Percentiles rank a stretch among this genome's conserved stretches.
phyloP scores from a whole-genome alignment of 352 stramenopile genomes.

The Plasmopara viticola region DNA sequence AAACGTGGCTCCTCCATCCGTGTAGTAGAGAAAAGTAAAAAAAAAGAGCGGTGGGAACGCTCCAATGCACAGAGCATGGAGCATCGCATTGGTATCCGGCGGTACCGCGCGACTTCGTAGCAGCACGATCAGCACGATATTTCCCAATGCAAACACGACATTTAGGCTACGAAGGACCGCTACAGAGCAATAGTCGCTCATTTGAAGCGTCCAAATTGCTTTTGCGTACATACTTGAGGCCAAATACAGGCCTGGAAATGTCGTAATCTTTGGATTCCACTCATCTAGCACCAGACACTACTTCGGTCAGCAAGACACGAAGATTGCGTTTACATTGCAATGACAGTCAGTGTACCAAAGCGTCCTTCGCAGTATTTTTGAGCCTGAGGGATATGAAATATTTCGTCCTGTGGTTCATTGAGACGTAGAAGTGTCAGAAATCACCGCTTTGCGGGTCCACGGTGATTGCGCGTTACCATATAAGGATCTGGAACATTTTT shows the following conservation, averaged over 20 bases:
- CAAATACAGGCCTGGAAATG: constrained; percentile 86
- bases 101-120: constrained; percentile 40
- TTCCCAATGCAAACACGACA: constrained; percentile 69
- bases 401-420: constrained; percentile 54
- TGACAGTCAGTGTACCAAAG: constrained; percentile 35
- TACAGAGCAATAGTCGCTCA: constrained; percentile 45
- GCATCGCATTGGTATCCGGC: constrained; percentile 34
- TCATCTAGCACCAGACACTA: constrained; percentile 30
- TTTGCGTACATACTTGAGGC: constrained; percentile 41
- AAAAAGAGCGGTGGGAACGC: constrained; percentile 84
- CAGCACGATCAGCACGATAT: constrained; percentile 39
- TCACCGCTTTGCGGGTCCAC: not conserved
- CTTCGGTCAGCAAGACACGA: not conserved
- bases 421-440: not conserved
- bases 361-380: constrained; percentile 70
- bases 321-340: not conserved
- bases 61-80: constrained; percentile 66
- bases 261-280: constrained; percentile 92
- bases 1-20: constrained; percentile 77
- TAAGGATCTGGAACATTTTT: constrained; percentile 38
- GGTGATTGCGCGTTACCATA: constrained; percentile 34
- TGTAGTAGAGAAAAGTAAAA: constrained; percentile 89
- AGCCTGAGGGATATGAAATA: constrained; percentile 79
- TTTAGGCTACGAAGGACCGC: constrained; percentile 69
- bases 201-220: constrained; percentile 5